A percentile compares a stretch with the other conserved stretches of the same genome.
phyloP scores from a whole-genome alignment of 2,329 filamentous ascomycete species.

The Cladosporium sp. region DNA sequence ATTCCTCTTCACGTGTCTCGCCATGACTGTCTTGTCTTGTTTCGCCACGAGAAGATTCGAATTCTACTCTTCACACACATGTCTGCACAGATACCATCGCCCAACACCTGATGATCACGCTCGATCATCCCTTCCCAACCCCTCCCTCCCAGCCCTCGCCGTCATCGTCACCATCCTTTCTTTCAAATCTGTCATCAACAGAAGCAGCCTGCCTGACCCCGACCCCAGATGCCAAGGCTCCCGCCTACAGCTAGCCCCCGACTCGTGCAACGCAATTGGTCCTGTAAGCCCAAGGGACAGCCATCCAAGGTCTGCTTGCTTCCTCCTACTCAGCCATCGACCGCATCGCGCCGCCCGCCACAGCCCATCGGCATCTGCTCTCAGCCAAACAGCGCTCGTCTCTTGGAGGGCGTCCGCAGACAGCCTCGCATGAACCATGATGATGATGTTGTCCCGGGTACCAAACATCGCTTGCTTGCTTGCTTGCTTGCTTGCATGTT shows the following conservation, averaged over 20 bases:
- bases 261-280: neutral
- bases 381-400: slow-evolving; percentile 12
- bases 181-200: neutral
- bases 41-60: neutral
- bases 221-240: slow-evolving; percentile 12
- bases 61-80: slow-evolving; percentile 1
- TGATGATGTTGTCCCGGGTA: neutral
- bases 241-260: slow-evolving; percentile 1
- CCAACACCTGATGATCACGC: neutral
- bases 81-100: neutral
- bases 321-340: neutral
- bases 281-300: neutral
- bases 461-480: neutral
- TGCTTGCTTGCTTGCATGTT: neutral
- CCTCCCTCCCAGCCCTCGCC: neutral
- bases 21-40: neutral
- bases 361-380: slow-evolving; percentile 6
- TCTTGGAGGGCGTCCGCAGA: neutral
- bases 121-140: neutral
- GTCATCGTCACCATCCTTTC: neutral
- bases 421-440: slow-evolving; percentile 1
- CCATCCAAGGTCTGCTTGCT: neutral
- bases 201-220: slow-evolving; percentile 3
- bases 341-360: neutral
- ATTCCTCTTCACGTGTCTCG: slow-evolving; percentile 8